A percentile compares a stretch with the other conserved stretches of the same genome.
Conservation (phyloP, 352 stramenopile genomes). For the Phytophthora sp. region DNA sequence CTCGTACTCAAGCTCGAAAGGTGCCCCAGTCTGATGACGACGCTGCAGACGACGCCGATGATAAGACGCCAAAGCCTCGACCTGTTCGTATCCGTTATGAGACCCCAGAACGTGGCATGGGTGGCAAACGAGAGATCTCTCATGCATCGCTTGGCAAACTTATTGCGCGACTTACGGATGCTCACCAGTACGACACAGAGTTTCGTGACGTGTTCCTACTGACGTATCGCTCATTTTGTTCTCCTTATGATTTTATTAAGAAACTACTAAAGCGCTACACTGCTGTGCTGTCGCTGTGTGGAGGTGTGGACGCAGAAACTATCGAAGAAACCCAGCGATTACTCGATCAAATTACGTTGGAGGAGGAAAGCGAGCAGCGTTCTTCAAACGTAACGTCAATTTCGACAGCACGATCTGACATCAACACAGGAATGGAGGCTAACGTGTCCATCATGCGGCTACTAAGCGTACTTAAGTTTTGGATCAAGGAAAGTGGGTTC, state of each 20-base stretch:
- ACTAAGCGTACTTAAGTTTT: conserved; percentile 88
- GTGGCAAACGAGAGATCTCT: conserved; percentile 83
- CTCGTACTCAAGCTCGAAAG: conserved; percentile 26
- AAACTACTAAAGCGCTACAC: conserved; percentile 89
- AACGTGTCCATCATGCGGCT: conserved; percentile 89
- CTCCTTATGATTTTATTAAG: conserved; percentile 88
- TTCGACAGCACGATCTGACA: conserved; percentile 75
- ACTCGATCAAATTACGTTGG: conserved; percentile 68
- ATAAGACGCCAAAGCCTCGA: conserved; percentile 36
- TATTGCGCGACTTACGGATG: conserved; percentile 82
- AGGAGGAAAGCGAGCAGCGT: conserved; percentile 56
- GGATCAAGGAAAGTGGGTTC: conserved; percentile 88
- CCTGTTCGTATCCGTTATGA: conserved; percentile 83
- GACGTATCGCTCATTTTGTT: conserved; percentile 83
- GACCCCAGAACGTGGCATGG: conserved; percentile 56
- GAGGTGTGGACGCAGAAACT: conserved; percentile 49
- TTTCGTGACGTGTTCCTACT: conserved; percentile 88
- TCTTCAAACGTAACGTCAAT: conserved; percentile 69
- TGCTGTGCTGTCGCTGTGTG: conserved; percentile 68
- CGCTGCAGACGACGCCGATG: conserved; percentile 14
- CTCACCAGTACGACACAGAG: conserved; percentile 85
- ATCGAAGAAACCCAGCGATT: conserved; percentile 68
- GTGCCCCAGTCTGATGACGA: conserved; percentile 13
- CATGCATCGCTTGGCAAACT: conserved; percentile 86
- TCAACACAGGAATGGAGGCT: conserved; percentile 81